Percentiles rank a stretch among this genome's conserved stretches.
These are phyloP conservation scores for Monilinia aucupariae DNA, from an alignment of 2,329 filamentous ascomycete species.

Conservation along the genomic window DNA sequence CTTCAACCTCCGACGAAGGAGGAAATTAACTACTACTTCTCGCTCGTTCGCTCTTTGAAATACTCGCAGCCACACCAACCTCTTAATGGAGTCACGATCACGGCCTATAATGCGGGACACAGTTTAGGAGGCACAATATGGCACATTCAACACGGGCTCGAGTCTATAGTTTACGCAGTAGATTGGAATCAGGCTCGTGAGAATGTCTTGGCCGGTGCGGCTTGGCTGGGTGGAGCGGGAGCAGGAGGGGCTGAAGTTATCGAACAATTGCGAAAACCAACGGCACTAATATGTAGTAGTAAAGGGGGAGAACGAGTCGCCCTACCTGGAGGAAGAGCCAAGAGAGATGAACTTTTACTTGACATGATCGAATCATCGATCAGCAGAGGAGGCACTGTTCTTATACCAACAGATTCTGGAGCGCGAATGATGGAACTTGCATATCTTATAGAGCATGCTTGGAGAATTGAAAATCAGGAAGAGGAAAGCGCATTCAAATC, in stretches of 20 bases:
- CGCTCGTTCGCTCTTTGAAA: constrained; percentile 83
- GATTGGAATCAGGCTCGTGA: constrained; percentile 98
- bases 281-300: constrained; percentile 87
- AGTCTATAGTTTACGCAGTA: constrained; percentile 94
- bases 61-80: constrained; percentile 96
- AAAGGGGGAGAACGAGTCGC: constrained; percentile 68
- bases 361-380: constrained; percentile 77
- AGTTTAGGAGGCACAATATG: constrained; percentile 96
- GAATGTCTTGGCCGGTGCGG: constrained; percentile 87
- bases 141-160: constrained; percentile 95
- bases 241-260: constrained; percentile 83
- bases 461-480: constrained; percentile 60
- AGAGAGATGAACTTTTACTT: constrained; percentile 79
- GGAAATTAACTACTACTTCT: constrained; percentile 90
- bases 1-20: constrained; percentile 70
- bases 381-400: constrained; percentile 76
- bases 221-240: constrained; percentile 81
- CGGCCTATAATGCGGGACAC: constrained; percentile 93
- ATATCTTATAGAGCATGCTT: constrained; percentile 88
- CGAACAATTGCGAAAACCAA: constrained; percentile 87
- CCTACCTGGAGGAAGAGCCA: constrained; percentile 67
- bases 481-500: constrained; percentile 48
- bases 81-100: constrained; percentile 86
- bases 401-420: constrained; percentile 92
- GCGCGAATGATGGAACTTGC: constrained; percentile 89